phyloP scores from a whole-genome alignment of 2,329 filamentous ascomycete genomes.

The Leptographium procerum region DNA sequence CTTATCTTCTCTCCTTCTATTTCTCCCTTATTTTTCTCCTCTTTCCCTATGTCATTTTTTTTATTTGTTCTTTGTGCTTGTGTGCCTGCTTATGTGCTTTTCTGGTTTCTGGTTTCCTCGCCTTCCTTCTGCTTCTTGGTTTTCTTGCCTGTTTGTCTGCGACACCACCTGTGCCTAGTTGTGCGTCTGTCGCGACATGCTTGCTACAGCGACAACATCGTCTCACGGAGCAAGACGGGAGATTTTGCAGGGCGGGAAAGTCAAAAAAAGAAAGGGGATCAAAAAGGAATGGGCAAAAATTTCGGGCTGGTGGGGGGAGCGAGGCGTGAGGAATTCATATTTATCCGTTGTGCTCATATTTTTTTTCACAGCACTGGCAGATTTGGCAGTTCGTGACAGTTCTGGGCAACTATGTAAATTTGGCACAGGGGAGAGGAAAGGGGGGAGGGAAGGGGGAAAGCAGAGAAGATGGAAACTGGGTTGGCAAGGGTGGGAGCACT shows the following conservation, averaged over 20 bases:
- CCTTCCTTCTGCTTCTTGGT: not conserved
- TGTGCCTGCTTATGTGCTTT: not conserved
- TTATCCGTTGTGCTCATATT: slow-evolving; percentile 7
- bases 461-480: not conserved
- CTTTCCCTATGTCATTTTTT: not conserved
- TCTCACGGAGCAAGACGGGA: not conserved
- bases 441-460: not conserved
- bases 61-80: not conserved
- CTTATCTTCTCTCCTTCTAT: slow-evolving; percentile 6
- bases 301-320: slow-evolving; percentile 7
- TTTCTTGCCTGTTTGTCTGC: not conserved
- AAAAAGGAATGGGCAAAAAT: slow-evolving; percentile 2
- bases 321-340: slow-evolving; percentile 10
- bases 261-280: slow-evolving; percentile 2
- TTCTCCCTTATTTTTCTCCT: slow-evolving; percentile 5
- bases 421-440: not conserved
- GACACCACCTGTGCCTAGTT: not conserved
- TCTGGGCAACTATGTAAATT: not conserved
- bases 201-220: not conserved
- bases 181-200: not conserved
- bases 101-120: not conserved
- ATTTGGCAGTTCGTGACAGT: not conserved
- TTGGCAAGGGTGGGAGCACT: not conserved
- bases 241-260: not conserved
- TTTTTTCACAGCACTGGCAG: slow-evolving; percentile 7